A percentile compares a stretch with the other conserved stretches of the same genome.
Conservation (phyloP, 75 land plant genomes). For the Pinus albicaulis region DNA sequence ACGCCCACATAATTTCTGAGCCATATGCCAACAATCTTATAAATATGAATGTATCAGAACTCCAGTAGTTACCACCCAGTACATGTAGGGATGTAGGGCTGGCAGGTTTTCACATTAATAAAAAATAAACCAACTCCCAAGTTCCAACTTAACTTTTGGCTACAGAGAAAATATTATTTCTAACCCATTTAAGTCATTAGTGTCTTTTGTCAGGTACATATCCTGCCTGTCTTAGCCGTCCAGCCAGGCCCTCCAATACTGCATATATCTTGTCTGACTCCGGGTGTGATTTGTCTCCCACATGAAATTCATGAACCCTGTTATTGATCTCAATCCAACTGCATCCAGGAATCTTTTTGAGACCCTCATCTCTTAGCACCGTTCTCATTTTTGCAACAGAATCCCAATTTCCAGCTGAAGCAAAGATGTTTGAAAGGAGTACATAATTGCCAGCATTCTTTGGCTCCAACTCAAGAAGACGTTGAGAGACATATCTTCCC, state of each 20-base stretch:
- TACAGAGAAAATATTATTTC: conserved; percentile 44
- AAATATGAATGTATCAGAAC: conserved; percentile 53
- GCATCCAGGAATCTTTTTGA: conserved; percentile 50
- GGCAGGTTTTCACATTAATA: conserved; percentile 38
- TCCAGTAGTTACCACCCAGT: conserved; percentile 62
- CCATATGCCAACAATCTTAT: conserved; percentile 14
- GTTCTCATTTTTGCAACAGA: conserved; percentile 47
- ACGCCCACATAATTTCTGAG: conserved; percentile 43
- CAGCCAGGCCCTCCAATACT: conserved; percentile 29
- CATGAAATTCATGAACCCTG: conserved; percentile 39
- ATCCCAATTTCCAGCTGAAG: conserved; percentile 53
- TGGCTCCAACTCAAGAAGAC: conserved; percentile 57
- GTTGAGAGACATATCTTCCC: conserved; percentile 44
- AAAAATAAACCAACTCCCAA: conserved; percentile 60
- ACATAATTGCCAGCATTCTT: conserved; percentile 57
- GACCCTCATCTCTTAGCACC: conserved; percentile 24
- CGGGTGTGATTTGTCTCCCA: conserved; percentile 55
- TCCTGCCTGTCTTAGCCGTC: conserved; percentile 46
- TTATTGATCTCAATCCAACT: conserved; percentile 62
- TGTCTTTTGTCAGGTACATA: conserved; percentile 44
- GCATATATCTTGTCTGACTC: conserved; percentile 44
- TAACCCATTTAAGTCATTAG: conserved; percentile 30
- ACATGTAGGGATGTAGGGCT: conserved; percentile 43
- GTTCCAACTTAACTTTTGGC: conserved; percentile 63
- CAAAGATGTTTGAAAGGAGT: conserved; percentile 54